Evolutionary conservation across 2,329 filamentous ascomycete species (phyloP).

Genomic region (Epichloe scottii): DNA sequence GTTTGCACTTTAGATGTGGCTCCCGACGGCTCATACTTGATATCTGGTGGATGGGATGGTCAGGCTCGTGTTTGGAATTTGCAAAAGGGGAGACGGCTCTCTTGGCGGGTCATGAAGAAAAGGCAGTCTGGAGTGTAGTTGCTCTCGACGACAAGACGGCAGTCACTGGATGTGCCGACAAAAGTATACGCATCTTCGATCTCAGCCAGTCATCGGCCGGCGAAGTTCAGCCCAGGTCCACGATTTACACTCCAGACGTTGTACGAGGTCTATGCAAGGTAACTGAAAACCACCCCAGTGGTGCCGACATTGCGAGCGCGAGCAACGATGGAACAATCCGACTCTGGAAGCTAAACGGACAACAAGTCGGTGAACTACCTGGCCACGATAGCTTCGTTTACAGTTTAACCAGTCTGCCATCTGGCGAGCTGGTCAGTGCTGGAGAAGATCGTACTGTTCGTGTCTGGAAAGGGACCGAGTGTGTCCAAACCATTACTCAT

Average conservation of each 20-base stretch:
- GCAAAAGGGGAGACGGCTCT: conserved; percentile 68
- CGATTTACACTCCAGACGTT: conserved; percentile 60
- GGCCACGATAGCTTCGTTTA: conserved; percentile 97
- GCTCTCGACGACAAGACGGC: conserved; percentile 69
- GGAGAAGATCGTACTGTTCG: conserved; percentile 90
- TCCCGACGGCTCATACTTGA: conserved; percentile 57
- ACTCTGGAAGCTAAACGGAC: conserved; percentile 72
- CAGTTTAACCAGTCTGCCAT: conserved; percentile 61
- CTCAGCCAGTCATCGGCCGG: conserved; percentile 47
- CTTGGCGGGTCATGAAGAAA: conserved; percentile 61
- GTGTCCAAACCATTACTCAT: conserved; percentile 90
- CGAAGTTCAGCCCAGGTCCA: conserved; percentile 38
- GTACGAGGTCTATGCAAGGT: conserved; percentile 80
- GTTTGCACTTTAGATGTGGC: conserved; percentile 77
- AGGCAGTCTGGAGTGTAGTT: conserved; percentile 81
- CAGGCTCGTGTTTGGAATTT: conserved; percentile 78
- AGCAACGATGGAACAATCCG: conserved; percentile 86
- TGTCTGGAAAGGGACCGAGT: conserved; percentile 73
- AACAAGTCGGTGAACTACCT: conserved; percentile 61
- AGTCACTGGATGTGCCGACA: conserved; percentile 86
- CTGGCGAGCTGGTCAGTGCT: conserved; percentile 79
- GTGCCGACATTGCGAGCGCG: conserved; percentile 87
- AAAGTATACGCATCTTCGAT: conserved; percentile 74
- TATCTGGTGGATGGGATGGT: conserved; percentile 90
- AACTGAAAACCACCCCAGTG: conserved; percentile 61